Base-by-base conservation (phyloP, 179 eudicot species). In the Pouteria campechiana region DNA sequence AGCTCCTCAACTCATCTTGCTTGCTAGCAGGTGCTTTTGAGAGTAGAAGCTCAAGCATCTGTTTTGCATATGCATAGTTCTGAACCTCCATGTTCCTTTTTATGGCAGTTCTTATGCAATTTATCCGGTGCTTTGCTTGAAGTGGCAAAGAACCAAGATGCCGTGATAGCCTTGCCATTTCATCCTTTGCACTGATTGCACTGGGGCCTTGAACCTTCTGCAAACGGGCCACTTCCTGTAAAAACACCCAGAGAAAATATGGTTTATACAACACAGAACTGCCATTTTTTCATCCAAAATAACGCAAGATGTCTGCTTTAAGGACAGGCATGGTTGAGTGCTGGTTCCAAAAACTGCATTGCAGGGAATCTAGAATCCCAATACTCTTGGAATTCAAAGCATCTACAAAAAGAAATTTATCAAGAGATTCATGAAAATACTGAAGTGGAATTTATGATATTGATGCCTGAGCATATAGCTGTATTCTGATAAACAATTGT, bases 111-210 rank as follows among this genome's bases (percentile, higher is more conserved):
- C 96, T 68, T 18, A 90, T 79, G 58, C 98, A 90, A 58, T 81
- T 82, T 64, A 90, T 82, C 34, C 98, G 67, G 67, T 90, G 98
- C 70, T 82, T 90, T 25, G 98, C 94, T 30, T 76, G 81, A 53
- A 90, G 94, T 47, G 98, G 98, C 40, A 90, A 62, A 46, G 98
- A 90, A 18, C 98, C 98, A n/a, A 90, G 69, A 58, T 90, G 98
- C 38, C 98, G 82, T 5, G 98, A 72, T 19, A 90, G 54, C 56
- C 98, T 67, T 22, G 82, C 96, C 90, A 90, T 90, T 68, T 90
- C 98, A 43, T 90, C 98, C 51, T 86, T 90, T 30, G 98, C 98
- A 40, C 96, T 90, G 48, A 90, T 72, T 48, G 98, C 94, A 39
- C 69, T 78, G 2, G 94, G 69, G 16, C 98, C 98, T 52, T 82